These are phyloP conservation scores for Celoporthe dispersa DNA, from an alignment of 2,329 filamentous ascomycete genomes.

Conservation along the genomic window DNA sequence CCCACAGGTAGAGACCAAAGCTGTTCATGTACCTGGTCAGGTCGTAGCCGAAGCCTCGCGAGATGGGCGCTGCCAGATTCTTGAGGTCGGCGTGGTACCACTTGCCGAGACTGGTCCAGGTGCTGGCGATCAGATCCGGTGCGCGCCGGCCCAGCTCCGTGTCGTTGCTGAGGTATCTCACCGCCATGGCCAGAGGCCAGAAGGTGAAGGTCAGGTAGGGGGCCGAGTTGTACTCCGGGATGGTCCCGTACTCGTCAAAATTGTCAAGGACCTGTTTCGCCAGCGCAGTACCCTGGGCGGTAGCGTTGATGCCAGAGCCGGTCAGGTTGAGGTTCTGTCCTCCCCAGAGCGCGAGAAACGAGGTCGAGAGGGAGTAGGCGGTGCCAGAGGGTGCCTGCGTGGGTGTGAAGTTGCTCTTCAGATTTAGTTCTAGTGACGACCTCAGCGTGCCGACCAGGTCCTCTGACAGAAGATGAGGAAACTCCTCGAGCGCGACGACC, in stretches of 20 bases:
- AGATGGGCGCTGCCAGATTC: constrained; percentile 68
- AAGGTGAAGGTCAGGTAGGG: constrained; percentile 7
- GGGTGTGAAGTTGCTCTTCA: constrained; percentile 9
- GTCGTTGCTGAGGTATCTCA: constrained; percentile 1
- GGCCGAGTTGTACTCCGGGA: constrained; percentile 3
- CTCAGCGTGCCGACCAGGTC: not conserved
- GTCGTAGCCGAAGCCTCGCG: constrained; percentile 65
- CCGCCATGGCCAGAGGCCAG: not conserved
- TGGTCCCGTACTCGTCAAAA: constrained; percentile 2
- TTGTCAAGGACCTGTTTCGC: constrained; percentile 5
- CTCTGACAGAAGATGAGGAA: constrained; percentile 46
- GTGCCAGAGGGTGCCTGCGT: not conserved
- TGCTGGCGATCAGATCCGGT: constrained; percentile 5
- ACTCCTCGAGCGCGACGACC: constrained; percentile 64
- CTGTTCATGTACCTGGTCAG: constrained; percentile 65
- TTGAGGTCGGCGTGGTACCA: constrained; percentile 60
- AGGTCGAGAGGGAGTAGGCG: constrained; percentile 7
- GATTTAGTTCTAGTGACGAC: constrained; percentile 1
- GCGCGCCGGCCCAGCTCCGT: not conserved
- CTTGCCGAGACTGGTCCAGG: constrained; percentile 4
- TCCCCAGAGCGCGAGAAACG: constrained; percentile 1
- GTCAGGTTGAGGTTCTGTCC: constrained; percentile 3
- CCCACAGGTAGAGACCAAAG: constrained; percentile 63
- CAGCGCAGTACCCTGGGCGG: constrained; percentile 5
- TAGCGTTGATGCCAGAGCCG: not conserved